Evolutionary conservation across 116 monocot genomes (phyloP).

Genomic region (Cymodocea nodosa): DNA sequence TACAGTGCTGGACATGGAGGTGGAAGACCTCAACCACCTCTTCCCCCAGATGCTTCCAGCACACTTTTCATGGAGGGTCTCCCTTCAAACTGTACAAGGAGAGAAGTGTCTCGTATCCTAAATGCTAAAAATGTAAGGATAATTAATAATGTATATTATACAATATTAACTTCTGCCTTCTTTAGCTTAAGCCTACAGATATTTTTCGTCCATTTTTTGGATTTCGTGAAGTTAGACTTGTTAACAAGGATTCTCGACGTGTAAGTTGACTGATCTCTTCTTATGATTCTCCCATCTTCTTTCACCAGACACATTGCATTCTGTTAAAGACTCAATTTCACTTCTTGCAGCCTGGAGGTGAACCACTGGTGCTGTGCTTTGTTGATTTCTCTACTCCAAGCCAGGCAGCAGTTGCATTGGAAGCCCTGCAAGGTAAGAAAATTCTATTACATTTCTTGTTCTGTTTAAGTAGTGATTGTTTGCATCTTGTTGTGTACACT

Average conservation of each 20-base stretch:
- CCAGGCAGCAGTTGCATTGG: slow-evolving; percentile 58
- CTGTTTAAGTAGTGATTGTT: background rate
- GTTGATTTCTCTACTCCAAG: slow-evolving; percentile 54
- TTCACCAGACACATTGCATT: background rate
- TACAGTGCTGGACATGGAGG: slow-evolving; percentile 9
- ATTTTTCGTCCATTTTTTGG: slow-evolving; percentile 96
- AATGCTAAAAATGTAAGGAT: background rate
- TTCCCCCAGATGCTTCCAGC: slow-evolving; percentile 80
- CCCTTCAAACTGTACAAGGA: slow-evolving; percentile 58
- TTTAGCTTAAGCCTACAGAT: slow-evolving; percentile 44
- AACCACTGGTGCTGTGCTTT: slow-evolving; percentile 55
- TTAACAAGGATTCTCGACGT: slow-evolving; percentile 77
- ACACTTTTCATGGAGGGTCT: slow-evolving; percentile 86
- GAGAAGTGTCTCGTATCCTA: slow-evolving; percentile 99
- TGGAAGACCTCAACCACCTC: slow-evolving; percentile 36
- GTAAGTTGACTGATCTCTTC: slow-evolving; percentile 27
- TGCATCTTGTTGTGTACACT: background rate
- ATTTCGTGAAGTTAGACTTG: slow-evolving; percentile 86
- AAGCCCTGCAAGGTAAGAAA: slow-evolving; percentile 63
- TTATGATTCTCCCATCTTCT: background rate
- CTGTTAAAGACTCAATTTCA: background rate
- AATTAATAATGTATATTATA: background rate
- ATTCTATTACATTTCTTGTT: background rate
- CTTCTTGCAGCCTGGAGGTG: slow-evolving; percentile 49
- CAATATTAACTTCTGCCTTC: slow-evolving; percentile 9